Conservation (phyloP, 352 stramenopile genomes). For the Phytophthora tubulina region DNA sequence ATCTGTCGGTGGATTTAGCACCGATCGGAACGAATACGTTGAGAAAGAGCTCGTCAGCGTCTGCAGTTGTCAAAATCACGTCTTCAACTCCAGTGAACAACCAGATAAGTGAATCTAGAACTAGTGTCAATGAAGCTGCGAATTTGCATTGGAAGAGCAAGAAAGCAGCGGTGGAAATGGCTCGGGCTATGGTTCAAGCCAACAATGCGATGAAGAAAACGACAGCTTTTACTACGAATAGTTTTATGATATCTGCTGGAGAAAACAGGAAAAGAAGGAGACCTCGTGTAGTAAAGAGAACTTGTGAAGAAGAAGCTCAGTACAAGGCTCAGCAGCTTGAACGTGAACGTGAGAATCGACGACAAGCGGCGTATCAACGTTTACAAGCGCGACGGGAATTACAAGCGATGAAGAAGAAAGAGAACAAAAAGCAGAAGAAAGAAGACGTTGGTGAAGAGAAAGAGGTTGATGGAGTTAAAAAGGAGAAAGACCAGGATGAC, state of each 20-base stretch:
- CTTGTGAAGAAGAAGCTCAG: conserved; percentile 40
- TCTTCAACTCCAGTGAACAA: background rate
- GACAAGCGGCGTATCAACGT: conserved; percentile 67
- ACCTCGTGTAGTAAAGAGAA: conserved; percentile 38
- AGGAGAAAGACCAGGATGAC: background rate
- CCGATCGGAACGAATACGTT: conserved; percentile 18
- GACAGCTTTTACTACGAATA: conserved; percentile 4
- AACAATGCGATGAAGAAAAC: conserved; percentile 30
- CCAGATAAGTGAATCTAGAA: conserved; percentile 6
- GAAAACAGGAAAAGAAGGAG: conserved; percentile 46
- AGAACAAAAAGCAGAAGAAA: conserved; percentile 34
- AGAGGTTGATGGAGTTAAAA: background rate
- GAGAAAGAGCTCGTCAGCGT: conserved; percentile 29
- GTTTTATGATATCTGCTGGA: conserved; percentile 61
- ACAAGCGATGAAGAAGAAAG: conserved; percentile 56
- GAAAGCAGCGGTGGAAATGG: conserved; percentile 44
- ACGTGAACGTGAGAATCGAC: conserved; percentile 56
- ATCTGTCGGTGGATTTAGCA: conserved; percentile 22
- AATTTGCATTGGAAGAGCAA: conserved; percentile 43
- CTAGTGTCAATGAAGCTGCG: background rate
- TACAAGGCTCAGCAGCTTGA: conserved; percentile 38
- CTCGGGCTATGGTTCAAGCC: conserved; percentile 46
- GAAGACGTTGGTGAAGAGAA: background rate
- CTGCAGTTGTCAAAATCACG: conserved; percentile 14
- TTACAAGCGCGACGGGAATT: conserved; percentile 66